Evolutionary conservation across 2,329 filamentous ascomycete genomes (phyloP).

Genomic region (Cryphonectria carpinicola): DNA sequence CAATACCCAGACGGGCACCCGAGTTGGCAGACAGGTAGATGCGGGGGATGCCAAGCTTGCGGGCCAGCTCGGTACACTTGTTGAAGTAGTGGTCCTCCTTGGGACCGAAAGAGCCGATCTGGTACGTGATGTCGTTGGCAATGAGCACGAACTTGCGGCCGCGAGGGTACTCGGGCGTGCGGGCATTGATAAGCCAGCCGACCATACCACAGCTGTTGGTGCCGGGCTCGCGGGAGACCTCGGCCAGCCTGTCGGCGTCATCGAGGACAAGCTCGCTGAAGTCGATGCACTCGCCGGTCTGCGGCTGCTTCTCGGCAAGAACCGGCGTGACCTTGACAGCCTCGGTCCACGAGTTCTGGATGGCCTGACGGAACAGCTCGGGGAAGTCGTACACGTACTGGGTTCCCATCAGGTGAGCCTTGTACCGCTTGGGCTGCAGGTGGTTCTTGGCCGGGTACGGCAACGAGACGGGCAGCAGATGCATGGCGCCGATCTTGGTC

Average conservation of each 20-base stretch:
- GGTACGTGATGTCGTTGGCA: slow-evolving; percentile 99
- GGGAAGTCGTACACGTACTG: slow-evolving; percentile 99
- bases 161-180: slow-evolving; percentile 91
- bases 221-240: slow-evolving; percentile 92
- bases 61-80: slow-evolving; percentile 96
- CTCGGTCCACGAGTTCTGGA: slow-evolving; percentile 91
- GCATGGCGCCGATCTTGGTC: slow-evolving; percentile 93
- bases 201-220: slow-evolving; percentile 98
- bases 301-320: slow-evolving; percentile 79
- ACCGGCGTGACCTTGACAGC: slow-evolving; percentile 73
- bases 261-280: slow-evolving; percentile 94
- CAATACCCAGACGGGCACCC: slow-evolving; percentile 94
- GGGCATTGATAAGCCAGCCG: slow-evolving; percentile 93
- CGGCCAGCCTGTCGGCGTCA: slow-evolving; percentile 86
- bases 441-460: slow-evolving; percentile 98
- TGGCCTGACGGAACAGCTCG: slow-evolving; percentile 96
- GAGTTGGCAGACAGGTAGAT: slow-evolving; percentile 99
- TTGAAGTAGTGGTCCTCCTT: slow-evolving; percentile 98
- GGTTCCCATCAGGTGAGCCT: slow-evolving; percentile 98
- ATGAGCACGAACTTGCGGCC: slow-evolving; percentile 94
- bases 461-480: slow-evolving; percentile 85
- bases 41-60: slow-evolving; percentile 91
- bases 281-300: slow-evolving; percentile 87
- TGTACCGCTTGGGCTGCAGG: slow-evolving; percentile 98
- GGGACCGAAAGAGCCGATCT: slow-evolving; percentile 96